Conservation (phyloP, 805 yeast species). For the Zygosaccharomyces kombuchaensis region DNA sequence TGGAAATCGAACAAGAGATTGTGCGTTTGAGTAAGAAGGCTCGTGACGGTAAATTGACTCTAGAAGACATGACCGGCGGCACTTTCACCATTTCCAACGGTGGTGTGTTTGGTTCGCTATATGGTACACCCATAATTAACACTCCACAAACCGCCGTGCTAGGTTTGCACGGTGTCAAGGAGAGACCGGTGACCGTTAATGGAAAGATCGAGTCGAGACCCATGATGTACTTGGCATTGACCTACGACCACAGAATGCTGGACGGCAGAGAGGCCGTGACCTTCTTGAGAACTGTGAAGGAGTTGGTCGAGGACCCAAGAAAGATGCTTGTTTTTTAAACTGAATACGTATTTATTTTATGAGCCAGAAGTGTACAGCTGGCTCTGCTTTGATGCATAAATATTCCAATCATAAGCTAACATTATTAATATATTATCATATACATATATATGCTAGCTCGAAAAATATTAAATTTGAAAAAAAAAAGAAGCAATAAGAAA, state of each 20-base stretch:
- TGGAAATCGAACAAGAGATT: slow-evolving; percentile 89
- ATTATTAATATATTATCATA: not conserved
- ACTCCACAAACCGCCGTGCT: slow-evolving; percentile 97
- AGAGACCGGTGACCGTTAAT: slow-evolving; percentile 93
- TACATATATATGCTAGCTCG: not conserved
- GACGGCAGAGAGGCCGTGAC: slow-evolving; percentile 99
- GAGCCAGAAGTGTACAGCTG: not conserved
- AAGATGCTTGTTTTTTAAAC: slow-evolving; percentile 72
- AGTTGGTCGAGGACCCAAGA: slow-evolving; percentile 97
- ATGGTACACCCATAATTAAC: slow-evolving; percentile 98
- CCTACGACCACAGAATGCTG: slow-evolving; percentile 95
- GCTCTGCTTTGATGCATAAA: not conserved
- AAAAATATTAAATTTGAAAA: not conserved
- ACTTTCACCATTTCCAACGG: slow-evolving; percentile 98
- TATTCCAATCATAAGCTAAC: slow-evolving; percentile 2
- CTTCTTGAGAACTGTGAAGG: slow-evolving; percentile 93
- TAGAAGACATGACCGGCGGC: slow-evolving; percentile 99
- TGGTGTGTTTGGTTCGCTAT: slow-evolving; percentile 96
- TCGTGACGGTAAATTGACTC: slow-evolving; percentile 91
- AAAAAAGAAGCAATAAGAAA: not conserved
- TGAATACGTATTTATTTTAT: slow-evolving; percentile 7
- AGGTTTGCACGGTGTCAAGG: slow-evolving; percentile 96
- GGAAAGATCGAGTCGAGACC: slow-evolving; percentile 97
- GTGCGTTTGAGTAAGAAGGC: slow-evolving; percentile 81
- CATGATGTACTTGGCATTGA: slow-evolving; percentile 98